phyloP scores from a whole-genome alignment of 257 asterid species.

The Agastache rugosa region DNA sequence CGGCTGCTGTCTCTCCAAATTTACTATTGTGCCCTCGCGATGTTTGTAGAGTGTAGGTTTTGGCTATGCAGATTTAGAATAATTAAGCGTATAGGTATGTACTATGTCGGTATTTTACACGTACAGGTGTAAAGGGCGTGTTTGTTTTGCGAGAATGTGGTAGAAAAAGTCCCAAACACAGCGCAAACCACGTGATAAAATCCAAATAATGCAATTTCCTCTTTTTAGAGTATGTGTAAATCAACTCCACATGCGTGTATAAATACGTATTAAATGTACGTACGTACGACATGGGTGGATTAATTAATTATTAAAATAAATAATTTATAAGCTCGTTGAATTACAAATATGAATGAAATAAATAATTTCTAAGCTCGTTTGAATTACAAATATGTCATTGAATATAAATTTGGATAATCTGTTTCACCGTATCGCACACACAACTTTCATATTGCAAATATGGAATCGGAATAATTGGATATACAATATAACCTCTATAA shows the following conservation, averaged over 20 bases:
- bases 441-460: no score
- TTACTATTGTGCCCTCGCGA: slow-evolving; percentile 39
- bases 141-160: slow-evolving; percentile 36
- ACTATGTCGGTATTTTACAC: background rate
- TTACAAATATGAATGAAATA: no score
- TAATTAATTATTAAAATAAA: no score
- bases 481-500: no score
- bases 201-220: slow-evolving; percentile 5
- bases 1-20: slow-evolving; percentile 18
- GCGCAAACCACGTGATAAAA: slow-evolving; percentile 63
- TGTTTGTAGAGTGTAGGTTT: background rate
- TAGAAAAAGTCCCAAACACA: slow-evolving; percentile 44
- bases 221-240: background rate
- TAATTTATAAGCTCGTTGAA: no score
- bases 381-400: no score
- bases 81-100: background rate
- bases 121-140: slow-evolving; percentile 28
- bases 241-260: slow-evolving; percentile 11
- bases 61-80: background rate
- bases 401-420: no score
- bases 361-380: no score
- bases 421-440: no score
- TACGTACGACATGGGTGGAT: no score
- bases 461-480: no score
- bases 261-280: background rate